Percentiles rank a stretch among this genome's conserved stretches.
phyloP scores from a whole-genome alignment of 352 stramenopile genomes.

The Phytophthora hybrid region DNA sequence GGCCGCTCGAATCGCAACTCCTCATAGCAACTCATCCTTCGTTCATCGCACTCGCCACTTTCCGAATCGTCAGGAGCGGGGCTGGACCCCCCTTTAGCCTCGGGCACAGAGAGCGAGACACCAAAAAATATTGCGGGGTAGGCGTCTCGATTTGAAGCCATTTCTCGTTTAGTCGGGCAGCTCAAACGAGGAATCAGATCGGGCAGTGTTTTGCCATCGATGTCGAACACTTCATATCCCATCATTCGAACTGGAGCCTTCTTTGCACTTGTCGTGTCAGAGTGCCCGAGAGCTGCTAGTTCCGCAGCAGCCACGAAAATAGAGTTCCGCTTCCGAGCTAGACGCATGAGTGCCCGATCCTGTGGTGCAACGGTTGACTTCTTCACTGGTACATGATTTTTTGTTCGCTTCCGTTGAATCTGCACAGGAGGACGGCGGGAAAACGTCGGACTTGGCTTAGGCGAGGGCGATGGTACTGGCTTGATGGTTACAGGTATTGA shows the following conservation, averaged over 20 bases:
- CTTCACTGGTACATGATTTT: constrained; percentile 57
- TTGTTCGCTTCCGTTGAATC: constrained; percentile 39
- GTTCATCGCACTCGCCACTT: constrained; percentile 1
- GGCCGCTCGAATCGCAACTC: constrained; percentile 46
- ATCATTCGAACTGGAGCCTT: constrained; percentile 22
- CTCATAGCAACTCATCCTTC: constrained; percentile 49
- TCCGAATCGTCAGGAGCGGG: neutral
- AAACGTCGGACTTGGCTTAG: constrained; percentile 15
- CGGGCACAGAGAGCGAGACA: constrained; percentile 32
- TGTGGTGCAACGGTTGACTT: constrained; percentile 31
- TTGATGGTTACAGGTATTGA: neutral
- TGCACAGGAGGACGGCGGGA: constrained; percentile 7
- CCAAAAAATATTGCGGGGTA: constrained; percentile 49
- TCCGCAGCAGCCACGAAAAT: constrained; percentile 46
- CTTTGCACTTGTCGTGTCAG: constrained; percentile 8
- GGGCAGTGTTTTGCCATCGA: constrained; percentile 29
- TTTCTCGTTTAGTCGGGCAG: constrained; percentile 42
- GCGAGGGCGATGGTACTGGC: constrained; percentile 8
- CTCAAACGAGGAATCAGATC: constrained; percentile 44
- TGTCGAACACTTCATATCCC: constrained; percentile 48
- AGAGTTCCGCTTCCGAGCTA: constrained; percentile 67
- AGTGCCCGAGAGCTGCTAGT: constrained; percentile 11
- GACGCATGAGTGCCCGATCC: constrained; percentile 59
- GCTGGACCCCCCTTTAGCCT: constrained; percentile 13
- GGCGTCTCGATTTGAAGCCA: constrained; percentile 29